These are phyloP conservation scores for Ustilago tritici DNA, from an alignment of 1,284 basidiomycete genomes.

Conservation along the genomic window DNA sequence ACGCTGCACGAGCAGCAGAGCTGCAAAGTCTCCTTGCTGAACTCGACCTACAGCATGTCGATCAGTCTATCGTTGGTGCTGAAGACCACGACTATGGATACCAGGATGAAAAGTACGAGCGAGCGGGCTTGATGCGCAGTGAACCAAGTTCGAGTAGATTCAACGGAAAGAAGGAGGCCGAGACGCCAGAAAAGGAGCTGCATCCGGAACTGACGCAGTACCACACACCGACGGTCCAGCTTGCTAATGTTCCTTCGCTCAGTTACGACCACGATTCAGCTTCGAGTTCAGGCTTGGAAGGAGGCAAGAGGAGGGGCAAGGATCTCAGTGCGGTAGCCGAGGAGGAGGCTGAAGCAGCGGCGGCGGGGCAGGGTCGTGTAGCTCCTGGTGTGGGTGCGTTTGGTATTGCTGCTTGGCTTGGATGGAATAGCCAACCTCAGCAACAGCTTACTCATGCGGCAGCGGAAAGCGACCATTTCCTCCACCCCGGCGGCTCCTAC, in stretches of 20 bases:
- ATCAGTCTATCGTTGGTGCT: constrained; percentile 12
- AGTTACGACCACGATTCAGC: constrained; percentile 19
- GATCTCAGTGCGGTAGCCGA: constrained; percentile 21
- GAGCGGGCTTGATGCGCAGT: constrained; percentile 13
- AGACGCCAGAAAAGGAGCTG: constrained; percentile 2
- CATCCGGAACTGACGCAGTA: constrained; percentile 49
- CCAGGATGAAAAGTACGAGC: constrained; percentile 37
- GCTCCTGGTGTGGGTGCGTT: constrained; percentile 32
- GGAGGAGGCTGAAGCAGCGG: constrained; percentile 9
- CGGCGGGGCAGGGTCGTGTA: not conserved
- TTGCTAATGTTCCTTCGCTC: constrained; percentile 41
- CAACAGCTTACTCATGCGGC: not conserved
- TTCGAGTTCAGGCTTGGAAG: not conserved
- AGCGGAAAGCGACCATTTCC: not conserved
- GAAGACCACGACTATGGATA: constrained; percentile 25
- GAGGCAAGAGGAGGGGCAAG: not conserved
- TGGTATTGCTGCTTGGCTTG: constrained; percentile 41
- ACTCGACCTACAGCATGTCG: constrained; percentile 39
- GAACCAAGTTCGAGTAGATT: not conserved
- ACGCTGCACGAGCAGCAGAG: constrained; percentile 23
- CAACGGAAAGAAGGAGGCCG: not conserved
- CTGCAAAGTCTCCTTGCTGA: constrained; percentile 40
- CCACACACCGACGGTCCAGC: constrained; percentile 25
- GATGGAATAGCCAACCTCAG: constrained; percentile 16
- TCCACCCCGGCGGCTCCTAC: constrained; percentile 7